Conservation (phyloP, 352 stramenopile genomes). For the Globisporangium nunn region DNA sequence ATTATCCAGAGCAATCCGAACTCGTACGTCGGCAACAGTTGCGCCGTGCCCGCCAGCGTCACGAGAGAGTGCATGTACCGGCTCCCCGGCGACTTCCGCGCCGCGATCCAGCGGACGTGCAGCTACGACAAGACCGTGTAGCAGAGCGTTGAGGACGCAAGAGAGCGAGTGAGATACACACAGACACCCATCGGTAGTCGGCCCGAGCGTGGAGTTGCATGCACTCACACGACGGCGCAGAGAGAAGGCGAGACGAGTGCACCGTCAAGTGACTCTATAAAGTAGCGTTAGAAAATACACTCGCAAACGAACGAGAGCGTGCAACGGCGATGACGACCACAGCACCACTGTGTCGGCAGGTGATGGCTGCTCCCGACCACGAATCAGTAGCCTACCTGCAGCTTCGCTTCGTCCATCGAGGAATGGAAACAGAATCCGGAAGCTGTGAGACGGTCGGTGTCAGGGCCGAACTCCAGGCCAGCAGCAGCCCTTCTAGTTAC, state of each 20-base stretch:
- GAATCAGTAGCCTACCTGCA: too few species aligned
- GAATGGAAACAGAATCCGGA: too few species aligned
- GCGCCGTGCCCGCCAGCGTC: conserved; percentile 17
- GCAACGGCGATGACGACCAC: too few species aligned
- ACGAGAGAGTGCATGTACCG: conserved; percentile 37
- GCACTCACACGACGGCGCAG: too few species aligned
- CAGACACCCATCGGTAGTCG: not conserved
- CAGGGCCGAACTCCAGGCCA: too few species aligned
- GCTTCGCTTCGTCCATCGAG: too few species aligned
- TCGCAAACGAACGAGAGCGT: too few species aligned
- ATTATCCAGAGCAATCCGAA: conserved; percentile 40
- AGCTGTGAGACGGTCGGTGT: too few species aligned
- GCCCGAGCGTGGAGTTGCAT: too few species aligned
- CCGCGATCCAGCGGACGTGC: conserved; percentile 23
- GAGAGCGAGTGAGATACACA: not conserved
- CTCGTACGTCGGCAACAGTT: conserved; percentile 69
- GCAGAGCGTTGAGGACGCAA: not conserved
- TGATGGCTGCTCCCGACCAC: too few species aligned
- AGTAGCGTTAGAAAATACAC: conserved; percentile 8
- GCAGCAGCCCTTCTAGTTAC: conserved; percentile 87
- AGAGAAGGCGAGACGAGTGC: not conserved
- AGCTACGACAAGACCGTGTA: conserved; percentile 46
- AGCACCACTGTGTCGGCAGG: too few species aligned
- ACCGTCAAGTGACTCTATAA: not conserved
- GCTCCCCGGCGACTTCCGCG: conserved; percentile 32